Percentiles rank a stretch among this genome's conserved stretches.
Evolutionary conservation across 2,329 filamentous ascomycete species (phyloP).

Genomic region (Xylariaceae sp.): DNA sequence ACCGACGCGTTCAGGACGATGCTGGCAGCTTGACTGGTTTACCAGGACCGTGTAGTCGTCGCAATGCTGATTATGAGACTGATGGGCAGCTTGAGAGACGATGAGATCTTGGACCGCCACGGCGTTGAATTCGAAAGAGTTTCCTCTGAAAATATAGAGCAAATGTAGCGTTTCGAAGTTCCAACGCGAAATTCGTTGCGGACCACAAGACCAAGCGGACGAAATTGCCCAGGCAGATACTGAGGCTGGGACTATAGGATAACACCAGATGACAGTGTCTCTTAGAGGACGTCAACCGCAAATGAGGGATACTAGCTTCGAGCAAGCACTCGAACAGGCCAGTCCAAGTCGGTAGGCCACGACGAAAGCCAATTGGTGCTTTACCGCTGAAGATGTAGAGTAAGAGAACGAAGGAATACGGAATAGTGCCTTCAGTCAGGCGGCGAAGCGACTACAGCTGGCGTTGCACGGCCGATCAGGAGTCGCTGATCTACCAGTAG

Average conservation of each 20-base stretch:
- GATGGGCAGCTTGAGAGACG: slow-evolving; percentile 31
- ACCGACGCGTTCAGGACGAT: slow-evolving; percentile 23
- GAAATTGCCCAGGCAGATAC: neutral
- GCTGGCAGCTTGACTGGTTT: slow-evolving; percentile 21
- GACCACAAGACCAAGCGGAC: neutral
- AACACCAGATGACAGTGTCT: too few species aligned
- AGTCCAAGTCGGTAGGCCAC: too few species aligned
- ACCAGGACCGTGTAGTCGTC: slow-evolving; percentile 31
- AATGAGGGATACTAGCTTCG: too few species aligned
- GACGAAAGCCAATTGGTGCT: too few species aligned
- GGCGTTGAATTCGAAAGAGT: slow-evolving; percentile 14
- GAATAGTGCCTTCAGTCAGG: too few species aligned
- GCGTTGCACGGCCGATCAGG: neutral
- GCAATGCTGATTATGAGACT: slow-evolving; percentile 27
- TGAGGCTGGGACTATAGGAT: too few species aligned
- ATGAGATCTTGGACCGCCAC: slow-evolving; percentile 37
- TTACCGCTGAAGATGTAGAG: too few species aligned
- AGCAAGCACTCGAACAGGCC: too few species aligned
- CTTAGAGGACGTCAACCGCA: too few species aligned
- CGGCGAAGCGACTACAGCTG: too few species aligned
- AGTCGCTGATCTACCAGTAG: slow-evolving; percentile 32
- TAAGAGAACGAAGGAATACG: too few species aligned
- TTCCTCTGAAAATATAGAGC: slow-evolving; percentile 1
- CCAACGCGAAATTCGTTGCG: too few species aligned
- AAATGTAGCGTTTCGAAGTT: neutral